Percentiles rank a stretch among this genome's conserved stretches.
phyloP scores from a whole-genome alignment of 2,329 filamentous ascomycete species.

The Talaromyces atroroseus region DNA sequence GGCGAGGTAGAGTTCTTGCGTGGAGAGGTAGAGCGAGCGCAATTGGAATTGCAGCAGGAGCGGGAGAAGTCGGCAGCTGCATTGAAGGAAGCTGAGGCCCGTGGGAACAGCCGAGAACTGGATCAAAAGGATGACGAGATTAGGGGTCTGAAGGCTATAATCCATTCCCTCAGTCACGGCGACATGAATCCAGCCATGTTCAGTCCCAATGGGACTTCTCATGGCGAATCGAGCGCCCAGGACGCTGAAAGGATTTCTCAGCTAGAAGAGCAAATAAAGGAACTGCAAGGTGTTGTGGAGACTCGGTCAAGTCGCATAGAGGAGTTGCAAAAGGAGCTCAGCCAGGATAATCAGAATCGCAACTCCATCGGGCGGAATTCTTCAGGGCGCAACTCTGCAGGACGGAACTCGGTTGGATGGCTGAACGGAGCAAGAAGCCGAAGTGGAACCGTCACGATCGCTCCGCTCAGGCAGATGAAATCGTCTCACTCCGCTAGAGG shows the following conservation, averaged over 20 bases:
- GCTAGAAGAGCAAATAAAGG: conserved; percentile 73
- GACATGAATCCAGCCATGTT: conserved; percentile 27
- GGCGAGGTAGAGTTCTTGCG: conserved; percentile 93
- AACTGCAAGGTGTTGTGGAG: conserved; percentile 68
- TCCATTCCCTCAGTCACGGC: conserved; percentile 82
- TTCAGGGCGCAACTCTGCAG: conserved; percentile 7
- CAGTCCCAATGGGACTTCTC: conserved; percentile 24
- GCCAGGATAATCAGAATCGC: conserved; percentile 19
- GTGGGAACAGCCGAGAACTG: conserved; percentile 61
- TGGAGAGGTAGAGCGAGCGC: conserved; percentile 87
- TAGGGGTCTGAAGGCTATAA: conserved; percentile 92
- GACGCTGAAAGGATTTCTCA: conserved; percentile 55
- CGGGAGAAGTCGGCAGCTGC: conserved; percentile 70
- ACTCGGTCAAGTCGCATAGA: conserved; percentile 70
- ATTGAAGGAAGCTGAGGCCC: conserved; percentile 48
- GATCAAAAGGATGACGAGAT: conserved; percentile 98
- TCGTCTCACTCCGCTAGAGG: conserved; percentile 21
- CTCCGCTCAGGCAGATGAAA: conserved; percentile 30
- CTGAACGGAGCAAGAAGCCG: conserved; percentile 22
- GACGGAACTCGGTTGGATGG: conserved; percentile 17
- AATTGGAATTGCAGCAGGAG: conserved; percentile 81
- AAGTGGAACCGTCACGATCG: conserved; percentile 33
- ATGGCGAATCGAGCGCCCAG: conserved; percentile 43
- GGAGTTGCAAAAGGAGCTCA: conserved; percentile 78
- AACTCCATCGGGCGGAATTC: conserved; percentile 12